Percentiles rank a stretch among this genome's conserved stretches.
phyloP scores from a whole-genome alignment of 2,329 filamentous ascomycete species.

The Bipolaris gigantea region DNA sequence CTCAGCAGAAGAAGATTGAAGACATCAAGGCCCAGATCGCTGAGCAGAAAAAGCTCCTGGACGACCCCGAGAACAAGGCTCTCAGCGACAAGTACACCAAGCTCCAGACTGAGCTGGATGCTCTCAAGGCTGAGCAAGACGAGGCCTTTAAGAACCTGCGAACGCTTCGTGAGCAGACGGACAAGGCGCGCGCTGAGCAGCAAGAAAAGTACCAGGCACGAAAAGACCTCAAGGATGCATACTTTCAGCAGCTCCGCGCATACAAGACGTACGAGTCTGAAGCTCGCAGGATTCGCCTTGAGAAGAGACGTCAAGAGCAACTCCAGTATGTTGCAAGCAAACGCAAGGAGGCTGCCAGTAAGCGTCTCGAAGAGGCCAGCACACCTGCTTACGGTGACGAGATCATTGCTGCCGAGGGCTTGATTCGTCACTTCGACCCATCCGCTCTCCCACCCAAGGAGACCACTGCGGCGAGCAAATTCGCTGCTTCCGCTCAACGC shows the following conservation, averaged over 20 bases:
- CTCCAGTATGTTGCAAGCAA: conserved; percentile 71
- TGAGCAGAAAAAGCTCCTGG: conserved; percentile 82
- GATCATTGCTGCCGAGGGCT: conserved; percentile 82
- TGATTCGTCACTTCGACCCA: conserved; percentile 91
- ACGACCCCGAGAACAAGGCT: conserved; percentile 88
- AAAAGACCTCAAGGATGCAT: conserved; percentile 86
- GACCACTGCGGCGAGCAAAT: conserved; percentile 63
- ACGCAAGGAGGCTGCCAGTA: conserved; percentile 74
- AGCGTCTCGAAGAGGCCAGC: conserved; percentile 77
- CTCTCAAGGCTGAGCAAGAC: conserved; percentile 90
- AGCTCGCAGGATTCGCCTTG: conserved; percentile 71
- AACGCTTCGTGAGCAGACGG: conserved; percentile 79
- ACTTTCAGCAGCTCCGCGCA: conserved; percentile 81
- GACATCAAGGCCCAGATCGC: conserved; percentile 85
- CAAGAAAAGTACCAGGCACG: conserved; percentile 82
- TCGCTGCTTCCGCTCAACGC: conserved; percentile 73
- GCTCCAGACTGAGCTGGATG: conserved; percentile 84
- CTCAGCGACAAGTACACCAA: conserved; percentile 82
- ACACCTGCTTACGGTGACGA: conserved; percentile 90
- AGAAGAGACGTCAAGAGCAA: conserved; percentile 80
- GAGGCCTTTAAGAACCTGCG: conserved; percentile 87
- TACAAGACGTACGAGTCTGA: conserved; percentile 82
- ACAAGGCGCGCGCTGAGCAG: conserved; percentile 80
- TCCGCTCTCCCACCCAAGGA: conserved; percentile 65
- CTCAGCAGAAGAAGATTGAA: conserved; percentile 85